Evolutionary conservation across 305 asterid species (phyloP), one percentile per base, ranked within the genome.

Genomic region (Rubia tinctorum): DNA sequence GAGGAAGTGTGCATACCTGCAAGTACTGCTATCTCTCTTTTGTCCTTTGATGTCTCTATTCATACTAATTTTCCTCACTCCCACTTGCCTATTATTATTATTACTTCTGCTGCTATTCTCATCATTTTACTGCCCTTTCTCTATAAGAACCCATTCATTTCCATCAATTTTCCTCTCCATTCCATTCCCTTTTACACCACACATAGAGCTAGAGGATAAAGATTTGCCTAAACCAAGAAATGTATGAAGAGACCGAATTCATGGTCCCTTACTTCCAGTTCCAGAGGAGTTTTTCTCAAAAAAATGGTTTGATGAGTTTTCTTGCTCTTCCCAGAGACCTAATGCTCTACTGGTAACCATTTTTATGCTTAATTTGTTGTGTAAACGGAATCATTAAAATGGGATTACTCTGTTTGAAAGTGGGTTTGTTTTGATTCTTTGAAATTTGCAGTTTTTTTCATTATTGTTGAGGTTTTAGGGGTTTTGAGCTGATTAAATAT

Each of bases 211-310:
- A 71, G 69, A 74, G 75, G 17, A 49, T 65, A 53, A 18, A 76
- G 15, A 47, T 37, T 42, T 2, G n/a, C 44, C 7, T 23, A 6
- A 75, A 15, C 27, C 72, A n/a, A 83, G 80, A 75, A 87, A 92
- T 93, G 98, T 89, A 87, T 85, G 91, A 95, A 15, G 95, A 90
- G 71, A 84, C 87, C 27, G 98, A 79, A 80, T 76, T 86, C 78
- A 83, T 81, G 87, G 84, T 74, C 77, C 96, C 97, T 51, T 91
- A 87, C 74, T 88, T 87, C 79, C 89, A 88, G 88, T 86, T 88
- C 56, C 89, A 72, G 90, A 82, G 76, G 90, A 88, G 71, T 59
- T 81, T 77, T 20, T 42, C 68, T 17, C 96, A 86, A 73, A 90
- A 82, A 8, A n/a, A n/a, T n/a, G n/a, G n/a, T 70, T 86, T 79